These are phyloP conservation scores for Lentithecium fluviatile DNA, from an alignment of 495 filamentous ascomycete genomes.

Conservation along the genomic window DNA sequence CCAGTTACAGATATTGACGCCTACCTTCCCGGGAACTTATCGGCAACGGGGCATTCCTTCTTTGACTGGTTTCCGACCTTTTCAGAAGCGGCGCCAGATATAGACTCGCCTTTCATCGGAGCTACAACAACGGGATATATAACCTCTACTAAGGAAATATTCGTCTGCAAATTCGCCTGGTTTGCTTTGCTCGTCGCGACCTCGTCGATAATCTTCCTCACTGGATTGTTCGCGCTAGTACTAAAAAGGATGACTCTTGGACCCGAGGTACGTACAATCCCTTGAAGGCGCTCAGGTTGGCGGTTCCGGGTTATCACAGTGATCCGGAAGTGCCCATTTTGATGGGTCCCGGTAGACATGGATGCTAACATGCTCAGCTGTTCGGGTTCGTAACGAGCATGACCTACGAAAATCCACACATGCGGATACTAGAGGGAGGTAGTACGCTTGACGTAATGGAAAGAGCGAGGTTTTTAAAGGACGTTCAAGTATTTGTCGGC, in stretches of 20 bases:
- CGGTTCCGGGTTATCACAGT: no score
- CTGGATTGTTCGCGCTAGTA: constrained; percentile 12
- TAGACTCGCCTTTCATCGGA: constrained; percentile 21
- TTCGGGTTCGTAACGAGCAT: constrained; percentile 35
- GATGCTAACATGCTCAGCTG: not conserved
- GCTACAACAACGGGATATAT: constrained; percentile 26
- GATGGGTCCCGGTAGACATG: no score
- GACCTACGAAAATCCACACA: constrained; percentile 36
- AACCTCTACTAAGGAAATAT: constrained; percentile 13
- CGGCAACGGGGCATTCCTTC: constrained; percentile 12
- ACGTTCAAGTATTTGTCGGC: constrained; percentile 25
- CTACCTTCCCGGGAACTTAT: constrained; percentile 21
- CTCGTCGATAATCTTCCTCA: constrained; percentile 22
- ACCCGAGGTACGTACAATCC: constrained; percentile 12
- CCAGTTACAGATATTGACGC: constrained; percentile 23
- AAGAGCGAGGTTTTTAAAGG: not conserved
- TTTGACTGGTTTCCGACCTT: constrained; percentile 15
- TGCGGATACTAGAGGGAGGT: constrained; percentile 22
- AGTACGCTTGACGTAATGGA: constrained; percentile 11
- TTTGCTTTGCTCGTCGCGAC: constrained; percentile 22
- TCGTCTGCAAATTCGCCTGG: constrained; percentile 29
- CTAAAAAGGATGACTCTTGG: constrained; percentile 24
- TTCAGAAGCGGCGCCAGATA: not conserved
- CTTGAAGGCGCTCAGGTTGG: no score
- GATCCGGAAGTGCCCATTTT: no score